Conservation (phyloP, 176 grass and related monocot genomes). For the Aegilops longissima region DNA sequence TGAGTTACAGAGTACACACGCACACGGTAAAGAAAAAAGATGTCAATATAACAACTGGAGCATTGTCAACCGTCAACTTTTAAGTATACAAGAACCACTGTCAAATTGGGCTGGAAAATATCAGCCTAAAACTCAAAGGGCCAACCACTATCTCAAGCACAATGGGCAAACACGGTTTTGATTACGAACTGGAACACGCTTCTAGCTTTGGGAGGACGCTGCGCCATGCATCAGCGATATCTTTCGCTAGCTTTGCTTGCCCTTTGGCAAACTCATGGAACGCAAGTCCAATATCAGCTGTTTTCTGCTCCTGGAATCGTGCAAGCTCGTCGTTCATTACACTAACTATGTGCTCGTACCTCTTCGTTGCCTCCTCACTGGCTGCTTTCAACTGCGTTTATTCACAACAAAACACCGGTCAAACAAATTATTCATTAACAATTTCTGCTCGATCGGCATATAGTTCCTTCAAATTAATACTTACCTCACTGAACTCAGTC, state of each 20-base stretch:
- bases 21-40: conserved; percentile 11
- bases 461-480: conserved; percentile 27
- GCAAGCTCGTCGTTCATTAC: conserved; percentile 91
- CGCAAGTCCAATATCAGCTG: conserved; percentile 84
- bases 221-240: conserved; percentile 92
- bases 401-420: conserved; percentile 23
- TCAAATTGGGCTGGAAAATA: conserved; percentile 33
- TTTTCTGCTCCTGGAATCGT: conserved; percentile 97
- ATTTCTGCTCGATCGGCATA: not conserved
- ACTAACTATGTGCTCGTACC: conserved; percentile 76
- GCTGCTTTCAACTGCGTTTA: conserved; percentile 72
- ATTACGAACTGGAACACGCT: conserved; percentile 58
- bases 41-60: conserved; percentile 27
- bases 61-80: conserved; percentile 17
- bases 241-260: conserved; percentile 92
- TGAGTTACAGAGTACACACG: conserved; percentile 10
- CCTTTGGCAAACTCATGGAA: conserved; percentile 98
- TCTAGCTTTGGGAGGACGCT: conserved; percentile 83
- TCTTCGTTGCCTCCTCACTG: conserved; percentile 85
- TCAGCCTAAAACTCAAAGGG: conserved; percentile 33
- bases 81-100: conserved; percentile 40
- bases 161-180: not conserved
- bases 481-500: conserved; percentile 80
- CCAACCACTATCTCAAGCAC: conserved; percentile 20
- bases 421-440: conserved; percentile 13